Base-by-base conservation (phyloP, 192 early-diverging fungal species). In the Coemansia sp. region DNA sequence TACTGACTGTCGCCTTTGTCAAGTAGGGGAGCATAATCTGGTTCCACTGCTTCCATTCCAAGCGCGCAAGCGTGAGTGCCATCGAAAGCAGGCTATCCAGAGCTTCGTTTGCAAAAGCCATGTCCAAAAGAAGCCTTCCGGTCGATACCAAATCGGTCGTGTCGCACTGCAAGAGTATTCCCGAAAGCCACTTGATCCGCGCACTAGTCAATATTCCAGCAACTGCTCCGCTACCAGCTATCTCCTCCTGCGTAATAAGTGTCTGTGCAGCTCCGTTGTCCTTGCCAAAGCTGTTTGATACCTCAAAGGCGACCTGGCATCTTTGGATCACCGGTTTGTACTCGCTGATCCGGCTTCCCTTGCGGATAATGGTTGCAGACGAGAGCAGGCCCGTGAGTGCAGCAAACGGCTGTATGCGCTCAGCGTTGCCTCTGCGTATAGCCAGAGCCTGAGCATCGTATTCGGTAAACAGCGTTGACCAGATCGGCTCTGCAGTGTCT, bases 1-100 rank as follows among this genome's bases (percentile, higher is more conserved):
- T 57, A 15, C 33, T 45, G 25, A 59, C 58, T 17, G 72, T 74
- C 25, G 67, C 34, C 6, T 61, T 67, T 28, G 90, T 71, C 41
- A 93, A 72, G 57, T 88, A 82, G 14, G 92, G 91, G 22, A 93
- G 70, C 56, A 91, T 72, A 42, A 94, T 84, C 62, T 88, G 86
- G 20, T 85, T 85, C 64, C 85, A 92, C 55, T 92, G 86, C 30
- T 74, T 61, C 87, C 91, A 93, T 37, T 83, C 78, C n/a, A 88
- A 40, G n/a, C 84, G 79, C 29, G 86, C 86, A 29, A 95, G 80
- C 31, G 83, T 79, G 44, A 90, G 75, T 28, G 84, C 85, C 74
- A 95, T 91, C 13, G 83, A 73, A 47, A 91, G 79, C 13, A 91
- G 82, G 30, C 33, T 59, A 19, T 62, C n/a, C 17, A 71, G 28